These are phyloP conservation scores for Jaltomata sinuosa DNA, from an alignment of 257 asterid species.

Conservation along the genomic window DNA sequence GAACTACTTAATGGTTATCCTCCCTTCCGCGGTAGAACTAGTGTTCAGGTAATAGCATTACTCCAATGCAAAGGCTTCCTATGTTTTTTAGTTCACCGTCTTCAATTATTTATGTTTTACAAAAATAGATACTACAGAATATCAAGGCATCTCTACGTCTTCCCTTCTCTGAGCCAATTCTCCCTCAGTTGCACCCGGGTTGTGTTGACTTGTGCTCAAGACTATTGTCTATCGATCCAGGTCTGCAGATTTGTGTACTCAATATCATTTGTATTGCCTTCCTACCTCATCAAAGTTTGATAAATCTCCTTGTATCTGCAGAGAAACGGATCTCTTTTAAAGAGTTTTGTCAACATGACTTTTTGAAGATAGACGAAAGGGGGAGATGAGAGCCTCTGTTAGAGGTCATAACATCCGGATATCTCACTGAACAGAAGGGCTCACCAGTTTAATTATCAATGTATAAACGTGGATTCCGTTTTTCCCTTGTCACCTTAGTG, in stretches of 20 bases:
- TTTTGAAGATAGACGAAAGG: conserved; percentile 6
- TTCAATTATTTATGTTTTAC: neutral
- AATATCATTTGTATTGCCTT: neutral
- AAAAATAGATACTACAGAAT: conserved; percentile 35
- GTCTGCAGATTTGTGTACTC: conserved; percentile 2
- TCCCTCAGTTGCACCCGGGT: conserved; percentile 28
- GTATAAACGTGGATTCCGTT: neutral
- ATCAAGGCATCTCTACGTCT: conserved; percentile 27
- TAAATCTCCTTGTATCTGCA: conserved; percentile 16
- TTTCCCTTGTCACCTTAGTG: neutral
- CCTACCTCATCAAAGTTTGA: neutral
- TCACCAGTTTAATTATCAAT: neutral
- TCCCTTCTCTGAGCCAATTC: conserved; percentile 26
- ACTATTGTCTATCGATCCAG: conserved; percentile 39
- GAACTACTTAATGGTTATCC: conserved; percentile 53
- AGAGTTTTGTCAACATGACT: conserved; percentile 34
- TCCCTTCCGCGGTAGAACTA: conserved; percentile 42
- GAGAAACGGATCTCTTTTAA: conserved; percentile 37
- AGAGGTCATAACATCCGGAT: neutral
- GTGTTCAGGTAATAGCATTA: conserved; percentile 28
- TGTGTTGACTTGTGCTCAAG: conserved; percentile 37
- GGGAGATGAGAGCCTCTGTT: neutral
- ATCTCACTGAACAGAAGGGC: neutral
- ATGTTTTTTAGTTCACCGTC: neutral
- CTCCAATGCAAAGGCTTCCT: neutral